Evolutionary conservation across 495 filamentous ascomycete genomes (phyloP), one percentile per base, ranked within the genome.

Genomic region (Viridothelium virens): DNA sequence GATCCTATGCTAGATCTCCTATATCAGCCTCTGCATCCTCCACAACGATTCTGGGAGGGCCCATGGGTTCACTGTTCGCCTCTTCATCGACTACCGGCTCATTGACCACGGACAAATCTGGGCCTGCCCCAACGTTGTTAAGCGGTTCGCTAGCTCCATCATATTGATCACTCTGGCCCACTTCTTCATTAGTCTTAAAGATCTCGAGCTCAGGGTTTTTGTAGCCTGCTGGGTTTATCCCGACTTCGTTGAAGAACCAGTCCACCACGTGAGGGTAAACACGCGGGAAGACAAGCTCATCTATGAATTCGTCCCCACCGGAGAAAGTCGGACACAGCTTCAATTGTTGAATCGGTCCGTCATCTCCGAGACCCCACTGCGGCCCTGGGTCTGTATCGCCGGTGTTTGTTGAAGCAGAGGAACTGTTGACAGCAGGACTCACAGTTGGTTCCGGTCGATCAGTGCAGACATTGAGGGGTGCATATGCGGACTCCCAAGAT

Each of bases 131-230:
- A 53, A 11, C 48, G 0, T 53, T 53, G 9, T 53, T 18, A 53
- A 14, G 5, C 48, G 25, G 1, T 53, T 18, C 5, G 53, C 7
- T 36, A 59, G 31, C 31, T 36, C 14, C 53, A 59, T 59, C 31
- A 36, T 5, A 7, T 36, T 6, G 6, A 10, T 33, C 14, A 59
- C 14, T 31, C 31, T 7, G 5, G n/a, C 36, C 5, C 14, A 34
- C 53, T 6, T 59, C 31, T 18, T 59, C 31, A 10, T 18, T 18
- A 36, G 14, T 7, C 14, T 59, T 0, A 14, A 59, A 48, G 3
- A 48, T 5, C 39, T 65, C 39, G 31, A 65, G 33, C 9, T 56
- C 36, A n/a, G 63, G 63, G n/a, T 65, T 65, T 44, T 65, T 65
- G 47, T 65, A 65, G 18, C 9, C 44, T 18, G 2, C 33, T 38